phyloP scores from a whole-genome alignment of 2,329 filamentous ascomycete species.

The Fusarium azukiicola region DNA sequence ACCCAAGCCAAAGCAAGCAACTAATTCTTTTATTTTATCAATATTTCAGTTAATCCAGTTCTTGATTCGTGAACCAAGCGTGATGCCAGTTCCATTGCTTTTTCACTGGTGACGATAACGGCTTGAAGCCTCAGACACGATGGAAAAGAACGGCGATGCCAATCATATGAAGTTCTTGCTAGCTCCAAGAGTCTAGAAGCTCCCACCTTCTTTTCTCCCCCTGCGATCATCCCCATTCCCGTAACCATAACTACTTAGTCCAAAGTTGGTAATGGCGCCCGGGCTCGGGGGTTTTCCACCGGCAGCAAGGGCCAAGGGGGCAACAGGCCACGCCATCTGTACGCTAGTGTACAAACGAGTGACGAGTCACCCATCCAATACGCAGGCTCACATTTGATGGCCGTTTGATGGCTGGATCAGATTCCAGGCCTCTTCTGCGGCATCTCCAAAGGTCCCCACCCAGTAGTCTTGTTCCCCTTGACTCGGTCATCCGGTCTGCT shows the following conservation, averaged over 20 bases:
- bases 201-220: no score
- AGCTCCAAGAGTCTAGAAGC: no score
- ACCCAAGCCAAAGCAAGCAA: neutral
- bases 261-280: no score
- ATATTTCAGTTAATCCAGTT: neutral
- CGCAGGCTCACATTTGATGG: neutral
- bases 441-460: neutral
- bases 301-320: neutral
- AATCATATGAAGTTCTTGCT: no score
- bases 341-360: neutral
- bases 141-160: no score
- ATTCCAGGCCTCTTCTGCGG: neutral
- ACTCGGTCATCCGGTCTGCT: neutral
- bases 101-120: no score
- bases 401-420: neutral
- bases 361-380: neutral
- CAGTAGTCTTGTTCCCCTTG: neutral
- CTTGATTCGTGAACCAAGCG: no score
- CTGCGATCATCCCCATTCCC: no score
- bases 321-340: neutral
- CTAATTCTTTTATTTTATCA: neutral
- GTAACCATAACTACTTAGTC: no score
- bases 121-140: no score
- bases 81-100: no score
- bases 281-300: neutral